Conservation (phyloP, 2,329 filamentous ascomycete species). For the Capronia coronata region DNA sequence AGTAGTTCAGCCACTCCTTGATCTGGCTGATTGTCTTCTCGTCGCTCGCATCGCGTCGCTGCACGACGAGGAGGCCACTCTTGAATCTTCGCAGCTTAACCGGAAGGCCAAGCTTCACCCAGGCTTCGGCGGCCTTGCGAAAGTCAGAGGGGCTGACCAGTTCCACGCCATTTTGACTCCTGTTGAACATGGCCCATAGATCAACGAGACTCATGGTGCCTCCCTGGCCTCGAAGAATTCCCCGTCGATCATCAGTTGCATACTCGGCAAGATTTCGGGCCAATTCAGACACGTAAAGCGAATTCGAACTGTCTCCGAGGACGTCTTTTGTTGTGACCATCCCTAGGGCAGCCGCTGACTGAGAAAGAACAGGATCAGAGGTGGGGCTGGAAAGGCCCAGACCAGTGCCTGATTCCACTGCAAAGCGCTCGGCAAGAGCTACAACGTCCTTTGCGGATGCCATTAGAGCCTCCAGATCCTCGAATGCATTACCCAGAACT, state of each 20-base stretch:
- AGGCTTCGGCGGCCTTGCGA: slow-evolving; percentile 77
- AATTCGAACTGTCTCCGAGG: slow-evolving; percentile 69
- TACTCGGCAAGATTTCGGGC: slow-evolving; percentile 82
- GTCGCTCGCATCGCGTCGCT: slow-evolving; percentile 79
- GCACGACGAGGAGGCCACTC: slow-evolving; percentile 89
- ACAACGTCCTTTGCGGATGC: slow-evolving; percentile 95
- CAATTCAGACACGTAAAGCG: slow-evolving; percentile 81
- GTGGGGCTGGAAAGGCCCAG: slow-evolving; percentile 48
- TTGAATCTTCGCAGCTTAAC: slow-evolving; percentile 83
- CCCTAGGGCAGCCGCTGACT: slow-evolving; percentile 76
- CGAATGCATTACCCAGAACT: slow-evolving; percentile 88
- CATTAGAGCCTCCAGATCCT: slow-evolving; percentile 94
- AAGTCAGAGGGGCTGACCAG: slow-evolving; percentile 88
- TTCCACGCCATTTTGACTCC: slow-evolving; percentile 86
- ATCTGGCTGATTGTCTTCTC: slow-evolving; percentile 77
- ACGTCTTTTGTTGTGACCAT: slow-evolving; percentile 94
- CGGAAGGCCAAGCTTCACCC: slow-evolving; percentile 80
- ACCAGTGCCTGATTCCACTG: slow-evolving; percentile 56
- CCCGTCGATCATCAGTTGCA: slow-evolving; percentile 74
- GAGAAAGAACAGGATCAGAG: slow-evolving; percentile 68
- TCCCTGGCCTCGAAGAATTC: slow-evolving; percentile 69
- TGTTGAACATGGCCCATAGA: slow-evolving; percentile 91
- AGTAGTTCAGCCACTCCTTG: slow-evolving; percentile 66
- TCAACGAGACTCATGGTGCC: slow-evolving; percentile 87
- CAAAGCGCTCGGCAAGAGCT: slow-evolving; percentile 81